Evolutionary conservation across 768 basidiomycete genomes (phyloP), one percentile per base, ranked within the genome.

Genomic region (Ramaria sp.): DNA sequence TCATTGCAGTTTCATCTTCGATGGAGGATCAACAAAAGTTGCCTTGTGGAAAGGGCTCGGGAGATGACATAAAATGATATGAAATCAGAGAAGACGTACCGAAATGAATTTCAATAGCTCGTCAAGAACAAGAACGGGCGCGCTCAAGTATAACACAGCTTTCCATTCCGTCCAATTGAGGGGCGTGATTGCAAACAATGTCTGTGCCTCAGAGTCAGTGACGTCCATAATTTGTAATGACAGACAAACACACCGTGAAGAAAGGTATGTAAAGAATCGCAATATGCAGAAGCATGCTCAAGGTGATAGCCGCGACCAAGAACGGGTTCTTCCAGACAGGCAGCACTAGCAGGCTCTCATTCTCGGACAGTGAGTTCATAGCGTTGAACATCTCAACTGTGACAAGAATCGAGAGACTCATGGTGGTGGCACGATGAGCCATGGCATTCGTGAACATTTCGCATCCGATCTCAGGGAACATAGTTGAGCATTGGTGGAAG

Each of bases 341-440:
- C 45, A 99, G 73, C 33, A 79, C 78, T 51, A 99, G 72, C 59
- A 99, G 71, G 59, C 88, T 91, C 74, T 97, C 95, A 70, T 96
- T 97, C 73, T 99, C 95, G 19, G 92, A 95, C 22, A 99, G 76
- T 57, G 94, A 97, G 72, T 98, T 98, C 87, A 93, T 91, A 37
- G 91, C 91, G 70, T 95, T 95, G 76, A 92, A 92, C 91, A 95
- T 95, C 72, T 95, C 91, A 54, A 95, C 83, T 1, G 86, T 93
- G 56, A 99, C 95, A 50, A 99, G 79, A 65, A 98, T 92, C 27
- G 95, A 97, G 34, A 99, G 74, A 61, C 91, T 94, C 79, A 98
- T 91, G 20, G 95, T 99, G 57, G 94, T 96, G 3, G 94, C 95
- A 15, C 80, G 80, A 63, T 83, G 83, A 12, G 95, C 75, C 79